Conservation (phyloP, 805 yeast species). For the Spathaspora arborariae region DNA sequence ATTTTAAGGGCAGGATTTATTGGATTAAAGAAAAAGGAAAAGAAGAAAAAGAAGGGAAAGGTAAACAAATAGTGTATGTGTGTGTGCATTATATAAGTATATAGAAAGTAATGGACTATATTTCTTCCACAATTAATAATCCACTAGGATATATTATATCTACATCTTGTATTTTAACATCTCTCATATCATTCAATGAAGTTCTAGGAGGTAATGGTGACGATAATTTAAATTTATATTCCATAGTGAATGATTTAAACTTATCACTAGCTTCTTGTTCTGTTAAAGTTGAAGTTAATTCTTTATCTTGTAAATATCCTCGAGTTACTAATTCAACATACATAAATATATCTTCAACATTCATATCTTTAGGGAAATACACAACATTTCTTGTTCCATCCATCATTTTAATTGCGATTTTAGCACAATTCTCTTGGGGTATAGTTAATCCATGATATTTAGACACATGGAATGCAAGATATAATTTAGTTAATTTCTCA, state of each 20-base stretch:
- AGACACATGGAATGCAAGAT: slow-evolving; percentile 25
- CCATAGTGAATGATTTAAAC: slow-evolving; percentile 21
- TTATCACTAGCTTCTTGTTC: slow-evolving; percentile 19
- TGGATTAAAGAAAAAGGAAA: slow-evolving; percentile 80
- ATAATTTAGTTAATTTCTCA: slow-evolving; percentile 35
- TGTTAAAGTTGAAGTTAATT: slow-evolving; percentile 15
- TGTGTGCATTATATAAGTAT: background rate
- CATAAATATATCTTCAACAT: slow-evolving; percentile 28
- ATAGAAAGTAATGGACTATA: background rate
- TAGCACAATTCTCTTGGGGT: slow-evolving; percentile 34
- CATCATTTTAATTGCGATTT: slow-evolving; percentile 66
- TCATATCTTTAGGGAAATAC: slow-evolving; percentile 26
- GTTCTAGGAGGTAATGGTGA: slow-evolving; percentile 39
- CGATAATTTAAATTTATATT: slow-evolving; percentile 27
- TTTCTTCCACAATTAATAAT: slow-evolving; percentile 56
- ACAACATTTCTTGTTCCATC: slow-evolving; percentile 54
- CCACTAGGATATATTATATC: slow-evolving; percentile 46
- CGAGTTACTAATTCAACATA: slow-evolving; percentile 34
- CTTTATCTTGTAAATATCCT: slow-evolving; percentile 32
- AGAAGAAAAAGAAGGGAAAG: slow-evolving; percentile 60
- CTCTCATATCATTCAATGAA: slow-evolving; percentile 31
- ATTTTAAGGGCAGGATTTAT: slow-evolving; percentile 65
- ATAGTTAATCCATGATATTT: slow-evolving; percentile 18
- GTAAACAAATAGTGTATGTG: slow-evolving; percentile 19
- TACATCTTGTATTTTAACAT: slow-evolving; percentile 54